Conservation (phyloP, 148 eudicot species). For the Salicornia ramosissima region DNA sequence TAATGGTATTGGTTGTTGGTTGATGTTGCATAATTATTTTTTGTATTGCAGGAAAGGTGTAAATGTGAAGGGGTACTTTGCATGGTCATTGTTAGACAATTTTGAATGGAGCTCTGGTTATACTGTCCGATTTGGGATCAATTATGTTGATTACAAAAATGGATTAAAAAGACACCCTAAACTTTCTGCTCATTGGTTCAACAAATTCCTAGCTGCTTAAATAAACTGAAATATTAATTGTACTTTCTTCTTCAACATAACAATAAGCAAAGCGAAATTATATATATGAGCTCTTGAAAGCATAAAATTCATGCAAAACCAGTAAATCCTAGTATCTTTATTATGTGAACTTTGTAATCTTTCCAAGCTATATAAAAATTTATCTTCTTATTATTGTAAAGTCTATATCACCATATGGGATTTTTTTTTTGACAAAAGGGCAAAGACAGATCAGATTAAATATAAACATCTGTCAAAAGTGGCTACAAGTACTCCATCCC, state of each 20-base stretch:
- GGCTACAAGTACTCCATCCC: no score
- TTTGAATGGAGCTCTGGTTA: conserved; percentile 32
- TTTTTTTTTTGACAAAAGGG: no score
- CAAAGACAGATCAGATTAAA: no score
- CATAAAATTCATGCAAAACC: no score
- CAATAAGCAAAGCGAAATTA: background rate
- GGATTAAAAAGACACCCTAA: conserved; percentile 31
- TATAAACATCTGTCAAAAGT: no score
- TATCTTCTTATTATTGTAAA: no score
- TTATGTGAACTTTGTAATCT: no score
- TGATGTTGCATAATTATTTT: background rate
- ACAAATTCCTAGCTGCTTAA: conserved; percentile 30
- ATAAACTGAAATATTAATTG: background rate
- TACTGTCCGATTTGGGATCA: conserved; percentile 26
- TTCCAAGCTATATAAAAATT: no score
- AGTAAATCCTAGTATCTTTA: no score
- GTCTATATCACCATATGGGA: no score
- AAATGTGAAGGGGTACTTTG: conserved; percentile 30
- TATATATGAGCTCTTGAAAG: no score
- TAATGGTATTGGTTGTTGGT: background rate
- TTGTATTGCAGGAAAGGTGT: conserved; percentile 23
- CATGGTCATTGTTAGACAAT: conserved; percentile 34
- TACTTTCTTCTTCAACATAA: background rate
- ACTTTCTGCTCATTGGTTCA: conserved; percentile 31
- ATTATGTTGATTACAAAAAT: conserved; percentile 26